Evolutionary conservation across 192 early-diverging fungal species (phyloP), one percentile per base, ranked within the genome.

Genomic region (Mortierella hygrophila): DNA sequence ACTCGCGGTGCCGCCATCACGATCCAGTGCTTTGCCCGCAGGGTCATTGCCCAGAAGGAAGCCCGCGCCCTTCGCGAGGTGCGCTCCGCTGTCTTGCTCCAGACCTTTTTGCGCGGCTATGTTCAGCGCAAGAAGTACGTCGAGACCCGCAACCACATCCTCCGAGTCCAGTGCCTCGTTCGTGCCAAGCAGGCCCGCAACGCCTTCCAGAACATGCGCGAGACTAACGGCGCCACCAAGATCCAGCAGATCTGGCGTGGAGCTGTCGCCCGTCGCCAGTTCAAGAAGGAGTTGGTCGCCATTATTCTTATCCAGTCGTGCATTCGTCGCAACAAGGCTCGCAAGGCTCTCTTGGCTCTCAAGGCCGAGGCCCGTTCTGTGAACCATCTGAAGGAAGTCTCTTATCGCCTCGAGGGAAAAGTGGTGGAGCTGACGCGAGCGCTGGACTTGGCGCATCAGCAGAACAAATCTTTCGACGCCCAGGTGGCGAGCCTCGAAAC

Each of bases 381-480:
- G 35, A 95, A 93, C 78, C 98, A 99, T 79, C 95, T 98, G 89
- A 97, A 99, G 90, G 96, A 99, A 82, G 93, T 95, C 49, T 97
- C 97, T 40, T 97, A 97, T 89, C 95, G 95, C 89, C 91, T 99
- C 4, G 99, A 99, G 89, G 94, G 93, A 91, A 99, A 98, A 92
- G 96, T 99, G 77, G 94, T 99, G 81, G 97, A 97, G 87, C 91
- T 99, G 75, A 98, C 97, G 44, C 96, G 96, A 78, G 88, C 89
- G 38, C 83, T 98, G 68, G 92, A 92, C 44, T 82, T 88, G 73
- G 89, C 92, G 79, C 91, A 93, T 75, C 91, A 96, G 76, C 96
- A 97, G 81, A 94, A 94, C 86, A 92, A 92, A 29, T 63, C 77
- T 20, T 87, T 94, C 70, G 82, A 88, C 52, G 91, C 93, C 68